phyloP scores from a whole-genome alignment of 2,329 filamentous ascomycete species.

The Hymenoscyphus occultus region DNA sequence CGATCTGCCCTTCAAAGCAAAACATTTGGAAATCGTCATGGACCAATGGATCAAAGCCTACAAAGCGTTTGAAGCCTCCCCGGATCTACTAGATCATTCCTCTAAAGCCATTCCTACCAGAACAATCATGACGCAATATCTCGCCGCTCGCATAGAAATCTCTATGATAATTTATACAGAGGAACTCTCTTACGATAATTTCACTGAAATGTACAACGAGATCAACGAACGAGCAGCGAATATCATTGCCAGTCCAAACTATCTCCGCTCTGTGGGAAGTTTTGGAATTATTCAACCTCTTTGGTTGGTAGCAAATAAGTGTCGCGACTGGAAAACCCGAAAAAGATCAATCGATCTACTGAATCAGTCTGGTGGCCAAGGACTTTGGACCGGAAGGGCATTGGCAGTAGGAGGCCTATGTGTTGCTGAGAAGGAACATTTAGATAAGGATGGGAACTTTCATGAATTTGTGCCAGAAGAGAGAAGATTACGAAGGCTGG shows the following conservation, averaged over 20 bases:
- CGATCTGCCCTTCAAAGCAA: not conserved
- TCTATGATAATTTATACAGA: not conserved
- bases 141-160: constrained; percentile 1
- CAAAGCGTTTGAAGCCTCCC: not conserved
- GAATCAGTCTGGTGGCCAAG: not conserved
- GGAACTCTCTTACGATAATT: not conserved
- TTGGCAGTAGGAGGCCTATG: not conserved
- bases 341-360: not conserved
- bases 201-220: not conserved
- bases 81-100: not conserved
- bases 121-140: constrained; percentile 6
- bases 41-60: not conserved
- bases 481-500: not conserved
- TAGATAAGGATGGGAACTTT: constrained; percentile 1
- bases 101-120: not conserved
- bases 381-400: not conserved
- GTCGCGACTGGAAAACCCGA: constrained; percentile 2
- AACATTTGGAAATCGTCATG: not conserved
- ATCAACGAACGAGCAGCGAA: not conserved
- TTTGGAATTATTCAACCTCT: constrained; percentile 3
- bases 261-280: not conserved
- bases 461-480: constrained; percentile 1
- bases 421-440: not conserved
- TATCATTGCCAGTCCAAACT: not conserved
- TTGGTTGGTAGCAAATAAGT: constrained; percentile 4